Evolutionary conservation across 139 green algal species (phyloP).

Genomic region (Chlamydomonas schloesseri): DNA sequence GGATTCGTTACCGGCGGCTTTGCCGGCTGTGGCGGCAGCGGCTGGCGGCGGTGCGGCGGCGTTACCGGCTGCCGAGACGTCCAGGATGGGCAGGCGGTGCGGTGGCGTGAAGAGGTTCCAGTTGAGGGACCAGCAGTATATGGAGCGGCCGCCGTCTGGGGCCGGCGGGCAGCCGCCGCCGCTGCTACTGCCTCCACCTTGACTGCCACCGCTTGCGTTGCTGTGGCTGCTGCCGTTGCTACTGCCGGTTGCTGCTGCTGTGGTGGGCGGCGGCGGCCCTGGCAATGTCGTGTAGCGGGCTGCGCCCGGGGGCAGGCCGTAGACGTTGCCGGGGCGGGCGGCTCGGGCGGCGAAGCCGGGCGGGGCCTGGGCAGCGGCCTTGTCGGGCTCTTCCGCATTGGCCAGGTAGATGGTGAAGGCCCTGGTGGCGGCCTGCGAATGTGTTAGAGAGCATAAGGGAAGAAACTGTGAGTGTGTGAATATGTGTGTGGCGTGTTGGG

Average conservation of each 20-base stretch:
- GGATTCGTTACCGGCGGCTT: no score
- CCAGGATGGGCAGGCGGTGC: not conserved
- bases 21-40: no score
- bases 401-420: constrained; percentile 9
- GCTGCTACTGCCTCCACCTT: no score
- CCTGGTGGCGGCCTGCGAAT: not conserved
- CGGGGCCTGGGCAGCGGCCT: not conserved
- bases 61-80: not conserved
- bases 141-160: no score
- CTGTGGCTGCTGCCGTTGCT: not conserved
- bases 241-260: not conserved
- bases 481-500: no score
- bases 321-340: not conserved
- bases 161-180: no score
- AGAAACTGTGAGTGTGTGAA: no score
- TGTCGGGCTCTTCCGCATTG: not conserved
- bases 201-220: no score
- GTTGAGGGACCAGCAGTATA: not conserved
- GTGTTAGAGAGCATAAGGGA: no score
- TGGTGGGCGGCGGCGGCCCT: no score
- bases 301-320: not conserved
- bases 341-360: not conserved
- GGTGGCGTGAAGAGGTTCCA: not conserved
- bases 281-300: no score
- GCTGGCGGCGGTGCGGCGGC: no score